Conservation (phyloP, 495 filamentous ascomycete species). For the Aspergillus leporis region DNA sequence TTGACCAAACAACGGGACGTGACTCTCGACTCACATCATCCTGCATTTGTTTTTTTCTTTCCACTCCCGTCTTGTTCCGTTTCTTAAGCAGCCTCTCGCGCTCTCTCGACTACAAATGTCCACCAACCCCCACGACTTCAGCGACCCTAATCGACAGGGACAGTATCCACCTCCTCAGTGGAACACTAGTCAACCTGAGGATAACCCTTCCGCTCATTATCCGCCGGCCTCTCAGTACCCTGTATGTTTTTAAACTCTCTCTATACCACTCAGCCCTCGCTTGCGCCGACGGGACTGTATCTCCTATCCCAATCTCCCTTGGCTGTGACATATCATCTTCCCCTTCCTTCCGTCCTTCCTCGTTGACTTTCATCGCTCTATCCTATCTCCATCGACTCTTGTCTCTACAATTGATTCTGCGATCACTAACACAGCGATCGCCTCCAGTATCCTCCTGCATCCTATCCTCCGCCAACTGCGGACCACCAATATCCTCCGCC, state of each 20-base stretch:
- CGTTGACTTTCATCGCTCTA: not conserved
- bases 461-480: slow-evolving; percentile 41
- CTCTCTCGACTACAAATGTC: slow-evolving; percentile 46
- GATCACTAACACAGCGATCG: slow-evolving; percentile 14
- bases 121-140: slow-evolving; percentile 43
- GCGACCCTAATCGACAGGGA: slow-evolving; percentile 44
- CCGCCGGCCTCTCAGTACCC: slow-evolving; percentile 41
- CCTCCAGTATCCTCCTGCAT: slow-evolving; percentile 37
- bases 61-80: slow-evolving; percentile 16
- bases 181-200: slow-evolving; percentile 46
- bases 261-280: not conserved
- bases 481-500: slow-evolving; percentile 40
- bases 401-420: not conserved
- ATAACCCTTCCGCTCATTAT: slow-evolving; percentile 36
- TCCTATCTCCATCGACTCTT: slow-evolving; percentile 11
- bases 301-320: slow-evolving; percentile 9
- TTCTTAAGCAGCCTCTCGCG: slow-evolving; percentile 22
- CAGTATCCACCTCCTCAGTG: slow-evolving; percentile 51
- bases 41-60: slow-evolving; percentile 25
- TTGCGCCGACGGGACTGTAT: slow-evolving; percentile 1
- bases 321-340: not conserved
- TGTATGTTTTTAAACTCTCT: slow-evolving; percentile 32
- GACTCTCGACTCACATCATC: slow-evolving; percentile 31
- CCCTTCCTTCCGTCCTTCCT: not conserved
- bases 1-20: slow-evolving; percentile 22